A percentile compares a stretch with the other conserved stretches of the same genome.
Conservation (phyloP, 2,329 filamentous ascomycete species). For the Hirsutella minnesotensis region DNA sequence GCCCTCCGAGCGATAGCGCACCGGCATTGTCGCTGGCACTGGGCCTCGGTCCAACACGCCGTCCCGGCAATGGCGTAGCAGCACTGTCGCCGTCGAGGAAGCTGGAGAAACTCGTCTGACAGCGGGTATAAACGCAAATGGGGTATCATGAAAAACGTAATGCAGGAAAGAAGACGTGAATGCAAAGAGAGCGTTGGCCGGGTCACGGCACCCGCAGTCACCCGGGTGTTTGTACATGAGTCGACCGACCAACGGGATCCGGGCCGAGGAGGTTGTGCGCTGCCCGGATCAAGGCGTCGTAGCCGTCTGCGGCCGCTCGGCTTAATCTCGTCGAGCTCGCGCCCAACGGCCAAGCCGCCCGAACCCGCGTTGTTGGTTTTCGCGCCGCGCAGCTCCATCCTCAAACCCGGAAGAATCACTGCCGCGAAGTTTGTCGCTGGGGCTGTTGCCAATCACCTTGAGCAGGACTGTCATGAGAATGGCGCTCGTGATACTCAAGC, state of each 20-base stretch:
- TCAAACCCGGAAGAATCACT: slow-evolving; percentile 32
- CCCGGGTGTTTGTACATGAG: no score
- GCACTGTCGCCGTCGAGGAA: slow-evolving; percentile 40
- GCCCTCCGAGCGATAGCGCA: slow-evolving; percentile 38
- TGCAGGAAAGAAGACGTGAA: not conserved
- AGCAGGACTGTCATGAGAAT: slow-evolving; percentile 57
- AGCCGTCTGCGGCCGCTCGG: not conserved
- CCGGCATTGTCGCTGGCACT: slow-evolving; percentile 34
- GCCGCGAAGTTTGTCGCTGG: slow-evolving; percentile 31
- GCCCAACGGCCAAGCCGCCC: slow-evolving; percentile 26
- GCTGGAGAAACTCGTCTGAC: slow-evolving; percentile 26
- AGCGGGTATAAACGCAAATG: slow-evolving; percentile 32
- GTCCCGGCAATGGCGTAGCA: slow-evolving; percentile 44
- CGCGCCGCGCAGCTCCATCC: slow-evolving; percentile 49
- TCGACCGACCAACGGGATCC: no score
- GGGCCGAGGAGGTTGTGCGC: no score
- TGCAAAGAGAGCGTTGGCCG: not conserved
- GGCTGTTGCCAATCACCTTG: slow-evolving; percentile 42
- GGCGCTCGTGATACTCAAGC: slow-evolving; percentile 63
- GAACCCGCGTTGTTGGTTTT: slow-evolving; percentile 47
- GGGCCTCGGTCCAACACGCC: slow-evolving; percentile 28
- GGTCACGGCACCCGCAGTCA: not conserved
- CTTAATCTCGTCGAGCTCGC: not conserved
- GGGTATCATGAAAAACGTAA: slow-evolving; percentile 25
- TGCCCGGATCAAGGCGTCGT: no score